Base-by-base conservation (phyloP, 2,329 filamentous ascomycete species). In the Microsporum canis region DNA sequence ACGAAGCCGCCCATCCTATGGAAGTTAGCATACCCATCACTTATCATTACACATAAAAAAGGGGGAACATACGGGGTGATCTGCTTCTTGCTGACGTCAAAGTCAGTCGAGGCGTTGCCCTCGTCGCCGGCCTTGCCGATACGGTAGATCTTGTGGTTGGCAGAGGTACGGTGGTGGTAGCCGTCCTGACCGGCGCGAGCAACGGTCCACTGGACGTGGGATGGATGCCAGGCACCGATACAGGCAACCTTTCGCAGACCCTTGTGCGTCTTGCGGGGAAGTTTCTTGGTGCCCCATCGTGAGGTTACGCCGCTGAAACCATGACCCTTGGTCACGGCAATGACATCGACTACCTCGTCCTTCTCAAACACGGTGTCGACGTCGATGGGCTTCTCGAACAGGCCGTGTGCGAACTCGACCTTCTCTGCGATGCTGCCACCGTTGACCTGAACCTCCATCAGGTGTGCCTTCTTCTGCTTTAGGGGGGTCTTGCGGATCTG, bases 401-500 rank as follows among this genome's bases (percentile, higher is more conserved):
- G 88, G 75, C 87, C 89, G 79, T 91, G 85, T 73, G 87, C 91
- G 80, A 95, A 97, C 66, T 90, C 86, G 75, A 99, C 91, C 89
- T 99, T 99, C 81, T 97, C 91, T 76, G 90, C 83, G 70, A 96
- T 76, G 80, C 87, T 90, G 75, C 94, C 94, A 80, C 94, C 94
- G 84, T 99, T 99, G 87, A 99, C 81, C 84, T 99, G 94, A 79
- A 99, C 91, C 84, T 99, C 94, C 94, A 99, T 99, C 72, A 99
- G 85, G 81, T 99, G 94, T 74, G 94, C 92, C 89, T 97, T 99
- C 91, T 99, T 99, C 86, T 99, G 94, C 89, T 96, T 97, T 80
- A 99, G 88, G 68, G 94, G 92, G 65, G 94, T 97, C 88, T 95
- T 92, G 86, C 88, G 87, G 85, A 97, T 91, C 84, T 99, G 94